Evolutionary conservation across 2,329 filamentous ascomycete species (phyloP), one percentile per base, ranked within the genome.

Genomic region (Aspergillus felis): DNA sequence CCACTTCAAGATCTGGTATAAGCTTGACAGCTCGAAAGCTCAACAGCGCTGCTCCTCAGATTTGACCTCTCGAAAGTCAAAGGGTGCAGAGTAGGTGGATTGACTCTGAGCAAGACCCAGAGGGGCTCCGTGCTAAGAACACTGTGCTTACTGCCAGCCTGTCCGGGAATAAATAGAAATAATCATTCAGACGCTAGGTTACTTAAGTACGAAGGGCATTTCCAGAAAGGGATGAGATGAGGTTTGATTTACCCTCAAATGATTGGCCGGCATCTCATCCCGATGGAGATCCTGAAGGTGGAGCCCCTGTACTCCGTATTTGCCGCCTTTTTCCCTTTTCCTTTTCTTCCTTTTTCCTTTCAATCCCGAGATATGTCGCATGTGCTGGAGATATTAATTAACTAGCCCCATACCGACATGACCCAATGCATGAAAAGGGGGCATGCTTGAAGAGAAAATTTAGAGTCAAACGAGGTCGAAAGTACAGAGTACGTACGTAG

Each of bases 241-340:
- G 51, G 61, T 55, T 53, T 14, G 54, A 55, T 51, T 50, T 28
- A 50, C 61, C 17, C 52, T 41, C 35, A 17, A 48, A 44, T 64
- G 60, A 67, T 68, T 67, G 66, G 67, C 54, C 55, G 66, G 67
- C 25, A 62, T 64, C 53, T 54, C 57, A 63, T 62, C 57, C 66
- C 57, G 63, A 52, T 51, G 25, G 47, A 51, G 49, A 14, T 47
- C 12, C 44, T 47, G 22, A 14, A 9, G 42, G 54, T 58, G 53
- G 53, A 38, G 32, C 55, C 32, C 14, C 5, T 38, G 14, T 35
- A 35, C 32, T 35, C 12, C 32, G 32, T 35, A 35, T 14, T 12
- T 35, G 32, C 32, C 14, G 32, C 32, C 32, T 35, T 17, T 35
- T 35, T 35, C 2, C 5, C 29, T 32, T 32, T 32, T 14, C 29